Conservation (phyloP, 305 asterid genomes). For the Fraxinus albicans region DNA sequence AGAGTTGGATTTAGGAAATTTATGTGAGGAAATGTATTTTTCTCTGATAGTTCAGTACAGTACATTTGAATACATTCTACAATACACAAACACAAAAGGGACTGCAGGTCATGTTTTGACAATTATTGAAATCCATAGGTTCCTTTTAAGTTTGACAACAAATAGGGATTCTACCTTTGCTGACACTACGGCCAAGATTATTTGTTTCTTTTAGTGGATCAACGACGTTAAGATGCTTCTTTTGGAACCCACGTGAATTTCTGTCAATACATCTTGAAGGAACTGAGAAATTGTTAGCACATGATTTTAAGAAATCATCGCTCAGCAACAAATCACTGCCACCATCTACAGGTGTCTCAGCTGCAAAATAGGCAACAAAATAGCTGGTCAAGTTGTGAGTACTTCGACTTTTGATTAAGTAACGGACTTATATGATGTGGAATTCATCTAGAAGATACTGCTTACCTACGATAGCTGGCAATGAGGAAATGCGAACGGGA, state of each 20-base stretch:
- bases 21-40: neutral
- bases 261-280: conserved; percentile 54
- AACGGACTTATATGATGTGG: conserved; percentile 4
- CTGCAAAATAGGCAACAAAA: conserved; percentile 41
- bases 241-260: conserved; percentile 49
- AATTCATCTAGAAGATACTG: conserved; percentile 15
- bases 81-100: neutral
- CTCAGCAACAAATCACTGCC: conserved; percentile 55
- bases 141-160: conserved; percentile 11
- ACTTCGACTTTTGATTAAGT: neutral
- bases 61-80: neutral
- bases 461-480: conserved; percentile 71
- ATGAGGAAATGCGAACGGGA: conserved; percentile 58
- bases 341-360: conserved; percentile 56
- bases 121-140: neutral
- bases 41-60: neutral
- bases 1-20: neutral
- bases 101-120: neutral
- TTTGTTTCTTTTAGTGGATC: conserved; percentile 80
- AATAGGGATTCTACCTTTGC: conserved; percentile 52
- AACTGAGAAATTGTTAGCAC: conserved; percentile 54
- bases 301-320: conserved; percentile 58
- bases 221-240: conserved; percentile 75
- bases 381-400: conserved; percentile 9
- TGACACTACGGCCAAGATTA: conserved; percentile 91